Evolutionary conservation across 768 basidiomycete genomes (phyloP).

Genomic region (Suillus occidentalis): DNA sequence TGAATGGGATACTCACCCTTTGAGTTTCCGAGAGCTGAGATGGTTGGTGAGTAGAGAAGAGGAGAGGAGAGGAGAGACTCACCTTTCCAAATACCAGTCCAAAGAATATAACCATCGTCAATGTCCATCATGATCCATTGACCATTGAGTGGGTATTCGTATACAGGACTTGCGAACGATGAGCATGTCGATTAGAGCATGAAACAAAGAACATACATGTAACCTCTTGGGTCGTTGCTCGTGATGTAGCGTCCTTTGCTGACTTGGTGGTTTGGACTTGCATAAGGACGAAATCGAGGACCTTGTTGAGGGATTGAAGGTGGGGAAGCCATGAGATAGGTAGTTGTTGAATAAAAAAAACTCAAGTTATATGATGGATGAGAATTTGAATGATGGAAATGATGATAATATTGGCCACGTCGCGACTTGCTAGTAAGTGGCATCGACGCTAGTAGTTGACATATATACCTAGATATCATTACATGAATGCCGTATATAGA

Average conservation of each 20-base stretch:
- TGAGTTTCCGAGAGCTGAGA: constrained; percentile 78
- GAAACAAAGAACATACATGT: constrained; percentile 58
- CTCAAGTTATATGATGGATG: constrained; percentile 22
- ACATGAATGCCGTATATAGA: constrained; percentile 40
- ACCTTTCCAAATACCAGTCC: constrained; percentile 97
- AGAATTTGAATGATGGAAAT: constrained; percentile 26
- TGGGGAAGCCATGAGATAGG: constrained; percentile 29
- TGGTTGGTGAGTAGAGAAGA: constrained; percentile 12
- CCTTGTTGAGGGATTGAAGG: constrained; percentile 25
- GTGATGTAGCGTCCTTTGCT: constrained; percentile 88
- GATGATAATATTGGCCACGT: constrained; percentile 29
- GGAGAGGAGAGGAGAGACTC: constrained; percentile 11
- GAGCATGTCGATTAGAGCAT: too few relatives aligned
- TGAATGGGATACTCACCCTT: constrained; percentile 55
- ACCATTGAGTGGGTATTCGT: constrained; percentile 85
- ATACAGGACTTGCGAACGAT: constrained; percentile 59
- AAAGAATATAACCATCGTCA: constrained; percentile 88
- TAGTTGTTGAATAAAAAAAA: too few relatives aligned
- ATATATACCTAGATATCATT: constrained; percentile 18
- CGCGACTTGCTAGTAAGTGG: constrained; percentile 28
- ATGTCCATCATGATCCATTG: constrained; percentile 98
- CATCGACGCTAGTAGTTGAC: constrained; percentile 10
- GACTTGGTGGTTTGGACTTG: constrained; percentile 76
- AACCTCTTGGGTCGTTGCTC: constrained; percentile 84
- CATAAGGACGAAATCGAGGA: constrained; percentile 62